Base-by-base conservation (phyloP, 495 filamentous ascomycete genomes). In the Penicillium angulare region DNA sequence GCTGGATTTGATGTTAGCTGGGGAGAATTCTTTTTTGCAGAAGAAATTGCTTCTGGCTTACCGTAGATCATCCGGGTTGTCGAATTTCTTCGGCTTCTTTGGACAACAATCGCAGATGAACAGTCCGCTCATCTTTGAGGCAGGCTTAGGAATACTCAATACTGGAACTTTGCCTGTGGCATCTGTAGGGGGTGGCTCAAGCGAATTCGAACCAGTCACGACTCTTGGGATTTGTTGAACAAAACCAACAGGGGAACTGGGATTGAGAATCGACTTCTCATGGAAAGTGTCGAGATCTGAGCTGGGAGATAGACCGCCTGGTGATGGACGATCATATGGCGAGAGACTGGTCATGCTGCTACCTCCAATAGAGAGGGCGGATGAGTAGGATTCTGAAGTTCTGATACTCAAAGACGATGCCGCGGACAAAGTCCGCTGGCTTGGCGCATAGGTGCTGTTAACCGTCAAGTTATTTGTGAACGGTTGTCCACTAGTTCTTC, bases 21-120 rank as follows among this genome's bases (percentile, higher is more conserved):
- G n/a, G n/a, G n/a, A 9, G 4, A 22, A 24, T 34, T 31, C 0
- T 42, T 15, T 32, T 33, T 31, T 31, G 8, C 27, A 31, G 8
- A 31, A 7, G 8, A 1, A 7, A 12, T 31, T 6, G 27, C 8
- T 31, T 31, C 27, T 18, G 32, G 5, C 13, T 24, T 81, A 96
- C 93, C 83, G 86, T 40, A 97, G 75, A 49, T 96, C 92, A 36
- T 91, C 86, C 55, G 81, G 72, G 5, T 79, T 90, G 50, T 97
- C 90, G 60, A 98, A 98, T 59, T 97, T 97, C 65, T 96, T 97
- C 1, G 93, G 93, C 68, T 97, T 98, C 70, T 98, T 97, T 1
- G 92, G 93, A 73, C 93, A 98, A 66, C 93, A 98, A 59, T 96
- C 90, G 67, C 93, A 98, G 60, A 96, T 93, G 60, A 80, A 90